Conservation (phyloP, 2,329 filamentous ascomycete genomes). For the Aureobasidium sp. region DNA sequence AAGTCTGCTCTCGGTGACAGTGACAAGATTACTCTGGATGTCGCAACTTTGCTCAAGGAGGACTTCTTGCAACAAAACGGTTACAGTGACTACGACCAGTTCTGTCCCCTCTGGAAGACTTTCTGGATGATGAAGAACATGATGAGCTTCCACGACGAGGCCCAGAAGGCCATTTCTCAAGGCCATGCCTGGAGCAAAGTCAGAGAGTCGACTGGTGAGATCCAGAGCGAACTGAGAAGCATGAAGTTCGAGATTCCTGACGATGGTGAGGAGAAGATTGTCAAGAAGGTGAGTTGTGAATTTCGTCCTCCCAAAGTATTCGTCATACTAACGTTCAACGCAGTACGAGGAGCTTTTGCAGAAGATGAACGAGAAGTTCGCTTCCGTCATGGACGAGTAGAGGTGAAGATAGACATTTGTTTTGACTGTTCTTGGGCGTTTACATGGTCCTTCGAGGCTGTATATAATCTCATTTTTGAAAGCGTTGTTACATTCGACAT, state of each 20-base stretch:
- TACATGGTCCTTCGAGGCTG: slow-evolving; percentile 4
- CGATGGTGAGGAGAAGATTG: slow-evolving; percentile 70
- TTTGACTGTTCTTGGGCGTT: slow-evolving; percentile 1
- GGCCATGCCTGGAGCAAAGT: slow-evolving; percentile 91
- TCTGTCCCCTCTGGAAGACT: slow-evolving; percentile 99
- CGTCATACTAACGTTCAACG: slow-evolving; percentile 31
- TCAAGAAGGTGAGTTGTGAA: slow-evolving; percentile 63
- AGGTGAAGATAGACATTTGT: neutral
- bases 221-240: slow-evolving; percentile 74
- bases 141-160: slow-evolving; percentile 95
- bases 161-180: slow-evolving; percentile 87
- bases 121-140: slow-evolving; percentile 99
- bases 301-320: neutral
- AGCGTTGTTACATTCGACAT: slow-evolving; percentile 1
- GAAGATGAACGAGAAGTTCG: slow-evolving; percentile 94
- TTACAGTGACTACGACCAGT: slow-evolving; percentile 98
- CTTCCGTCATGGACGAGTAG: slow-evolving; percentile 90
- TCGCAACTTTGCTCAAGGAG: slow-evolving; percentile 88
- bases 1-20: slow-evolving; percentile 93
- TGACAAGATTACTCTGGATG: slow-evolving; percentile 96
- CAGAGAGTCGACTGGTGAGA: slow-evolving; percentile 76
- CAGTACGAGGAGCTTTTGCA: slow-evolving; percentile 90
- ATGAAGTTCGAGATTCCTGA: slow-evolving; percentile 96
- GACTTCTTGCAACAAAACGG: slow-evolving; percentile 99
- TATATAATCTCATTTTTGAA: slow-evolving; percentile 7